phyloP scores from a whole-genome alignment of 768 basidiomycete genomes.

The Porphyrellus cyaneotinctus region DNA sequence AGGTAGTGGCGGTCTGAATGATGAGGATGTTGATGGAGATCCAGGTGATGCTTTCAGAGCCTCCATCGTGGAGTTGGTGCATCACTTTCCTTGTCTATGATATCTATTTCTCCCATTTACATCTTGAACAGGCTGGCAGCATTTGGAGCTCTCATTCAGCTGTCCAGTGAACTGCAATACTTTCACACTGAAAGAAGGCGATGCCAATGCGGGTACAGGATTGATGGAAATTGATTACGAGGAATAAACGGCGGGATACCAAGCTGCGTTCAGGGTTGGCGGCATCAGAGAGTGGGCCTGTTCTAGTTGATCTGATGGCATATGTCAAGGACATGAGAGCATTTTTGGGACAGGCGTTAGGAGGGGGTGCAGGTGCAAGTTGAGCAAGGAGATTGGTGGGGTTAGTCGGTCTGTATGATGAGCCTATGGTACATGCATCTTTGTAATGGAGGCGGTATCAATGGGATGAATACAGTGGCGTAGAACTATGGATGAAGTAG shows the following conservation, averaged over 20 bases:
- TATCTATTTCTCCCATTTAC: background rate
- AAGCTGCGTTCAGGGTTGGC: slow-evolving; percentile 87
- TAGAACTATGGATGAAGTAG: too few species aligned
- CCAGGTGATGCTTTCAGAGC: slow-evolving; percentile 60
- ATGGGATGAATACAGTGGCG: too few species aligned
- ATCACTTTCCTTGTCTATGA: slow-evolving; percentile 4
- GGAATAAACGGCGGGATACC: slow-evolving; percentile 87
- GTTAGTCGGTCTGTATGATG: slow-evolving; percentile 23
- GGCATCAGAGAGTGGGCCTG: slow-evolving; percentile 59
- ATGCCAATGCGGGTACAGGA: slow-evolving; percentile 14
- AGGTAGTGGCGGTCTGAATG: slow-evolving; percentile 77
- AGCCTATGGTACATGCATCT: slow-evolving; percentile 24
- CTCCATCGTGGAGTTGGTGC: slow-evolving; percentile 64
- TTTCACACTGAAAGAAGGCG: slow-evolving; percentile 35
- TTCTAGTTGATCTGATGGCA: slow-evolving; percentile 60
- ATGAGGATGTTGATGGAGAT: slow-evolving; percentile 76
- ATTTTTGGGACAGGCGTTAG: slow-evolving; percentile 46
- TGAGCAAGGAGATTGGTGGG: slow-evolving; percentile 15
- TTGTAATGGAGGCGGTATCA: too few species aligned
- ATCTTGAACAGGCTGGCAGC: slow-evolving; percentile 52
- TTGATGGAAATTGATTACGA: slow-evolving; percentile 84
- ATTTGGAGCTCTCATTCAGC: slow-evolving; percentile 66
- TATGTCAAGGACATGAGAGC: slow-evolving; percentile 55
- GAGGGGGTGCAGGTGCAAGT: background rate
- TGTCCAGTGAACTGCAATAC: slow-evolving; percentile 77